Conservation (phyloP, 352 stramenopile species). For the Phytophthora multivora region DNA sequence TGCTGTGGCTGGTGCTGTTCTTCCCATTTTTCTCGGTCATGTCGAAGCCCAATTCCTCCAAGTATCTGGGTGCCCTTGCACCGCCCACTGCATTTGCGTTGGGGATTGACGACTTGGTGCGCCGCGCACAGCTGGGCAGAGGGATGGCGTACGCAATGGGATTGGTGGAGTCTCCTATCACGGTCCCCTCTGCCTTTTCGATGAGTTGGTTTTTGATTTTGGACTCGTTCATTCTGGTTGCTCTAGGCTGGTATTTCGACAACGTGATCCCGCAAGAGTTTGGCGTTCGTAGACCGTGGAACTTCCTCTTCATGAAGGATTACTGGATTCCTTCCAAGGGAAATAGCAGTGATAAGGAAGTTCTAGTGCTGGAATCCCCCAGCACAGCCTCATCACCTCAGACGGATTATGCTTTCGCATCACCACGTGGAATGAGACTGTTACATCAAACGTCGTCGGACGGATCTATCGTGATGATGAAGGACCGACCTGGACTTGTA, state of each 20-base stretch:
- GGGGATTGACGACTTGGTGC: slow-evolving; percentile 66
- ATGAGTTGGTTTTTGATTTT: slow-evolving; percentile 79
- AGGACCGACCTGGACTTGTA: slow-evolving; percentile 21
- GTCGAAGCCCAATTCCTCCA: slow-evolving; percentile 45
- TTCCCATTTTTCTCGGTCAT: slow-evolving; percentile 83
- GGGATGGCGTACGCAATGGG: slow-evolving; percentile 65
- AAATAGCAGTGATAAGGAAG: slow-evolving; percentile 20
- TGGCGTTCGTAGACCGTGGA: slow-evolving; percentile 87
- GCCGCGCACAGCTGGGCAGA: slow-evolving; percentile 60
- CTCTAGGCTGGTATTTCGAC: slow-evolving; percentile 93
- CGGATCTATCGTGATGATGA: slow-evolving; percentile 40
- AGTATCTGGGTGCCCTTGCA: slow-evolving; percentile 62
- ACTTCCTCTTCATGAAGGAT: slow-evolving; percentile 84
- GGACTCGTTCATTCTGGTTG: slow-evolving; percentile 85
- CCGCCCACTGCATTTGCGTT: slow-evolving; percentile 75
- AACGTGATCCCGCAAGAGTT: slow-evolving; percentile 92
- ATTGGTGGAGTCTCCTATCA: slow-evolving; percentile 38
- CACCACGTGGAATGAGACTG: slow-evolving; percentile 16
- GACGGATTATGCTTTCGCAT: slow-evolving; percentile 31
- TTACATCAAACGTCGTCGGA: slow-evolving; percentile 38
- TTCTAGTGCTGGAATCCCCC: slow-evolving; percentile 29
- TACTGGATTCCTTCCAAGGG: slow-evolving; percentile 24
- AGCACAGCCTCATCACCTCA: slow-evolving; percentile 25
- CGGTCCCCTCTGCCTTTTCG: slow-evolving; percentile 42
- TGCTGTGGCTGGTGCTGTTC: slow-evolving; percentile 75